Evolutionary conservation across 495 filamentous ascomycete genomes (phyloP), one percentile per base, ranked within the genome.

Genomic region (Usnea hakonensis): DNA sequence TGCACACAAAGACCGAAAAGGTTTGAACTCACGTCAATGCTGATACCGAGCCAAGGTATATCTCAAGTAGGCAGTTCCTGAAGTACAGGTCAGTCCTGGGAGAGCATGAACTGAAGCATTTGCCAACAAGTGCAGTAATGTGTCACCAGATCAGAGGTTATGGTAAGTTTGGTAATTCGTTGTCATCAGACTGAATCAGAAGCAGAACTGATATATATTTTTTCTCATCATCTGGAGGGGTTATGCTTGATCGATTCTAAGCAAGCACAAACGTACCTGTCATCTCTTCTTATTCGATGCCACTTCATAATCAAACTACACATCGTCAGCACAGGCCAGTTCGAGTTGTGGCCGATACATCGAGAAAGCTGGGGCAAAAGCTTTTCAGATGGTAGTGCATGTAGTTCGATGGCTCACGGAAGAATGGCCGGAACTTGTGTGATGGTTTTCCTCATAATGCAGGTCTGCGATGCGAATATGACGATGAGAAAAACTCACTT

Each of bases 341-440:
- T 3, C 28, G 13, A 40, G 21, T 13, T 40, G 13, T 16, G 35
- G 16, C 4, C 36, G 36, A 57, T 17, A 30, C 11, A 38, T 40
- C 19, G 62, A 61, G 55, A 38, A 41, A 65, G 64, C 48, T 61
- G 36, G 58, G 61, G 65, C 64, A 58, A 72, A 62, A 69, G 60
- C 60, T 68, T 58, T 70, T 97, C 93, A 97, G 93, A 96, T 96
- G 93, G 93, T 97, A 87, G 86, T 97, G 93, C 93, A 97, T 97
- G 92, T 95, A 87, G 87, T 94, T 89, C 87, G 78, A 79, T 78
- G 89, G 91, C 88, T 92, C 93, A 92, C 85, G 83, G 67, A 62
- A 73, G 78, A 75, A 82, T 96, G 87, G 83, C 91, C 85, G 79
- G 77, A 77, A 75, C 78, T 75, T 67, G 81, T 78, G 74, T 75